phyloP scores from a whole-genome alignment of 805 yeast species.

The Zygoascus flipseniorum region DNA sequence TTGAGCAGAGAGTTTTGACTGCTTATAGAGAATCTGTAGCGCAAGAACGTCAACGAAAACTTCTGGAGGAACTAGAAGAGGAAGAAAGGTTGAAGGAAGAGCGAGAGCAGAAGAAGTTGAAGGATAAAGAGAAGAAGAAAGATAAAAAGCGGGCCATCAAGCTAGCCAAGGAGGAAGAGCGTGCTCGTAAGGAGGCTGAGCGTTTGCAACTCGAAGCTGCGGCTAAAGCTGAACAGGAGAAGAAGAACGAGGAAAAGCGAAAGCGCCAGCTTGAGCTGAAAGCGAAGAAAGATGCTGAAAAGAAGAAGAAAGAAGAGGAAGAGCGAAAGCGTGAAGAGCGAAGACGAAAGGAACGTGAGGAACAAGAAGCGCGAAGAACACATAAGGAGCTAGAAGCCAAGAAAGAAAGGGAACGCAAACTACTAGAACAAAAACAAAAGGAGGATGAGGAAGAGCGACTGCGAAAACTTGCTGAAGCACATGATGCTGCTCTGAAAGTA shows the following conservation, averaged over 20 bases:
- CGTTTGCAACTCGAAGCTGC: constrained; percentile 23
- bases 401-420: constrained; percentile 6
- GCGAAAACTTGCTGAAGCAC: background rate
- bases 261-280: constrained; percentile 25
- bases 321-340: constrained; percentile 16
- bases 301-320: constrained; percentile 22
- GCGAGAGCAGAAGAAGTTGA: constrained; percentile 27
- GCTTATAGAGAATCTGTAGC: constrained; percentile 78
- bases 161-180: constrained; percentile 34
- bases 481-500: background rate
- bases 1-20: constrained; percentile 62
- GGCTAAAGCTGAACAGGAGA: constrained; percentile 20
- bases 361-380: constrained; percentile 17
- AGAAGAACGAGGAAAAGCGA: constrained; percentile 23
- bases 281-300: constrained; percentile 25
- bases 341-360: constrained; percentile 28
- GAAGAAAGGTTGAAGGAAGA: constrained; percentile 24
- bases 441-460: background rate
- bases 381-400: constrained; percentile 10
- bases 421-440: background rate
- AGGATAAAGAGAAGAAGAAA: constrained; percentile 34
- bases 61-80: constrained; percentile 29
- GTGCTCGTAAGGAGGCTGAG: constrained; percentile 28
- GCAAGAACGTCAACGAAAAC: constrained; percentile 44
- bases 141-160: constrained; percentile 33